These are phyloP conservation scores for Trichoderma breve DNA, from an alignment of 2,329 filamentous ascomycete species.

Conservation along the genomic window DNA sequence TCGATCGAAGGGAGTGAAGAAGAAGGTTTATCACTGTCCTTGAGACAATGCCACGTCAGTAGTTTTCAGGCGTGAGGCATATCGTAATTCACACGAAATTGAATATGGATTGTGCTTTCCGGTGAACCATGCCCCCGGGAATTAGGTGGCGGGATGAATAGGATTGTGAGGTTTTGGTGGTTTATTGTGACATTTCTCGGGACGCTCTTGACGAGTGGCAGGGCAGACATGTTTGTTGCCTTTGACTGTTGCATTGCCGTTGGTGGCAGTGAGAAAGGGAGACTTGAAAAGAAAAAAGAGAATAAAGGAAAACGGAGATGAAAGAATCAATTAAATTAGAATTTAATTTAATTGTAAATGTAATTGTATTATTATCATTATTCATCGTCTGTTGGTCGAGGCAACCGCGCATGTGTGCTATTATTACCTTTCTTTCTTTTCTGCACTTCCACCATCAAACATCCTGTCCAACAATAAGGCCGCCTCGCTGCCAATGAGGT, in stretches of 20 bases:
- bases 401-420: not conserved
- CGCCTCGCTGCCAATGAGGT: not conserved
- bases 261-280: not conserved
- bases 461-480: not conserved
- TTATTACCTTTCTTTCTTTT: not conserved
- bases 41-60: not conserved
- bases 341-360: not conserved
- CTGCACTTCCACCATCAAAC: not conserved
- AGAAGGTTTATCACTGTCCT: not conserved
- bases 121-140: not conserved
- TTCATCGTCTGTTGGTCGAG: not conserved
- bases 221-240: not conserved
- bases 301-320: not conserved
- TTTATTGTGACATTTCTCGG: not conserved
- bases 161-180: not conserved
- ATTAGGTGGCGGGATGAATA: conserved; percentile 5
- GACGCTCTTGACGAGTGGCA: not conserved
- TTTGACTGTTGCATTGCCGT: not conserved
- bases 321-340: not conserved
- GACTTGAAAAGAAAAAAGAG: not conserved
- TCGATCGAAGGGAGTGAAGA: not conserved
- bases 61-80: not conserved
- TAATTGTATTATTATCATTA: not conserved
- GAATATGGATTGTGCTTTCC: not conserved
- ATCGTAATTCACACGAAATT: not conserved